phyloP scores from a whole-genome alignment of 129 eudicot species.

The Cynara cardunculus region DNA sequence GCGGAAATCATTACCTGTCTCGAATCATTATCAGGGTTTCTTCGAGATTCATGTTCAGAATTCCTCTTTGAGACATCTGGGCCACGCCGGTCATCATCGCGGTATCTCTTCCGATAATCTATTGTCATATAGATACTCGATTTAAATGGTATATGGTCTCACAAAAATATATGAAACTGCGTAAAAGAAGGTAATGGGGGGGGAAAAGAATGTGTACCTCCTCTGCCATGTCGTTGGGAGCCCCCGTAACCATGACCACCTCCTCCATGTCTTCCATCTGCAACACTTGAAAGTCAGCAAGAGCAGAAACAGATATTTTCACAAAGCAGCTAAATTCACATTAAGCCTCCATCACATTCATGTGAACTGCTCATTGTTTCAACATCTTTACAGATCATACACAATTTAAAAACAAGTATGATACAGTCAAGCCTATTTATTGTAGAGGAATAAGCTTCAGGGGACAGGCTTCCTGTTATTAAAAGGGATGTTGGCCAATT shows the following conservation, averaged over 20 bases:
- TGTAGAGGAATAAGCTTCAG: too few species aligned
- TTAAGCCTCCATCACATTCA: not conserved
- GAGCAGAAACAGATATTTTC: not conserved
- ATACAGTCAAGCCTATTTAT: too few species aligned
- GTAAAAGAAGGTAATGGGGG: not conserved
- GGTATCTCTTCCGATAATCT: slow-evolving; percentile 76
- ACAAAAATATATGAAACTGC: not conserved
- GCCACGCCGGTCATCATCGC: slow-evolving; percentile 81
- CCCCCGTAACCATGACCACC: slow-evolving; percentile 58
- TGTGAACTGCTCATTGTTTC: not conserved
- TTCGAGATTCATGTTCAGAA: slow-evolving; percentile 60
- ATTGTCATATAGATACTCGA: not conserved
- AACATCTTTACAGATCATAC: not conserved
- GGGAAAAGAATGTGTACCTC: slow-evolving; percentile 26
- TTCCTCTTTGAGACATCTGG: slow-evolving; percentile 60
- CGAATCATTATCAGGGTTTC: slow-evolving; percentile 76
- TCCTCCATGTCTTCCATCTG: slow-evolving; percentile 79
- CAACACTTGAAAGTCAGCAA: slow-evolving; percentile 7
- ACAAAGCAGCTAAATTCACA: not conserved
- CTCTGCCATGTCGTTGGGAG: slow-evolving; percentile 78
- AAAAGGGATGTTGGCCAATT: too few species aligned
- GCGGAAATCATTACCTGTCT: slow-evolving; percentile 55
- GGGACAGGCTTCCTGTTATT: too few species aligned
- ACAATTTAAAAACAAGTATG: not conserved
- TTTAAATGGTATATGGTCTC: not conserved